Evolutionary conservation across 805 yeast genomes (phyloP), one percentile per base, ranked within the genome.

Genomic region (Lipomyces japonicus): DNA sequence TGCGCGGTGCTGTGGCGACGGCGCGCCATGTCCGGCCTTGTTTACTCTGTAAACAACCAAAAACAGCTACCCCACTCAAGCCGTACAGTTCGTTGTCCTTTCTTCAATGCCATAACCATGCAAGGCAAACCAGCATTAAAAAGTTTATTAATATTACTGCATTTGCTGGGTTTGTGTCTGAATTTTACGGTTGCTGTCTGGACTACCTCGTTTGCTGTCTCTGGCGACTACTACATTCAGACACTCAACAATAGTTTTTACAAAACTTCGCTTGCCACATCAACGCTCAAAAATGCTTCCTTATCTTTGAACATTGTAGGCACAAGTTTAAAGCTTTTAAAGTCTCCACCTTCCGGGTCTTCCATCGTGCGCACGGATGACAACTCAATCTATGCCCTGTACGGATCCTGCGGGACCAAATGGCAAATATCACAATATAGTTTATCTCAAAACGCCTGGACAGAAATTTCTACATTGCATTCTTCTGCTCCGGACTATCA

Each of bases 281-380:
- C 4, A 9, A 25, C 40, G 10, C 25, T 46, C 40, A n/a, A 46
- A 6, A 46, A 44, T 39, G 12, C 49, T n/a, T 25, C 47, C 7
- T 31, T 53, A 25, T 18, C 44, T 7, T 14, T 18, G 23, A 53
- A 53, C 31, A 25, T 45, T 30, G 31, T 14, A 22, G 36, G 42
- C 16, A 45, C 39, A 10, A 21, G 44, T 2, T 39, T 66, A 18
- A 16, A 25, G n/a, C 38, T 37, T 32, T 51, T 67, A 16, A 37
- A 67, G 3, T n/a, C 60, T 2, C 69, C 70, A 9, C 59, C 65
- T 1, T 39, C 53, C 9, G 60, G 62, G 45, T 32, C 67, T n/a
- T 43, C 62, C 16, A 53, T 68, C 3, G 64, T 61, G 1, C 44
- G 63, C 7, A 68, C 60, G 32, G 36, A 38, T 10, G 58, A 58